A percentile compares a stretch with the other conserved stretches of the same genome.
phyloP scores from a whole-genome alignment of 441 rosid species.

The Bruguiera hainesii region DNA sequence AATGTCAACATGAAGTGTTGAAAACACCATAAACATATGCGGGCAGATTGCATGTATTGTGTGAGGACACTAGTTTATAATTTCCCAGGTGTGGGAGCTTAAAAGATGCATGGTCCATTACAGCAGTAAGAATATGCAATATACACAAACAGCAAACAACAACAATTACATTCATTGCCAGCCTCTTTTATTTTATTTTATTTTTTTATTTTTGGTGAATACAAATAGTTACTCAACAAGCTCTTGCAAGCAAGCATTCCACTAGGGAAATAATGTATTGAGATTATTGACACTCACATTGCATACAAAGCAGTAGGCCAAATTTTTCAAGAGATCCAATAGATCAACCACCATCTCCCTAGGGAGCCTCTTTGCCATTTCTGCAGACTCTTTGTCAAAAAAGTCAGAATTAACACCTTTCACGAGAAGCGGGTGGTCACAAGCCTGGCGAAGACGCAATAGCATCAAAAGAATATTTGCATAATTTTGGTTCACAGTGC shows the following conservation, averaged over 20 bases:
- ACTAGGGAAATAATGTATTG: neutral
- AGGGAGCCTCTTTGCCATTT: conserved; percentile 68
- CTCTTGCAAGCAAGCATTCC: neutral
- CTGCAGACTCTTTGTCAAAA: conserved; percentile 59
- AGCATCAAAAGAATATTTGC: conserved; percentile 97
- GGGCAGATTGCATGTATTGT: too few relatives aligned
- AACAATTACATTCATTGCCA: neutral
- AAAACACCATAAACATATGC: too few relatives aligned
- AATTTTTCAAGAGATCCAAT: conserved; percentile 49
- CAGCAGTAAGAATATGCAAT: neutral
- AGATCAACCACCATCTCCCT: conserved; percentile 48
- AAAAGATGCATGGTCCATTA: too few relatives aligned
- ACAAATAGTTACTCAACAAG: conserved; percentile 1
- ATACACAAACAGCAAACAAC: neutral
- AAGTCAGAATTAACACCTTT: conserved; percentile 56
- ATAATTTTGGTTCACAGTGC: conserved; percentile 87
- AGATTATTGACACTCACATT: conserved; percentile 42
- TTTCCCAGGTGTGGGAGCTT: too few relatives aligned
- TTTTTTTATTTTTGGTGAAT: neutral
- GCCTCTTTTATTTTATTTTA: too few relatives aligned
- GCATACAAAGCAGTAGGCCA: conserved; percentile 72
- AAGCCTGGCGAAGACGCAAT: conserved; percentile 96
- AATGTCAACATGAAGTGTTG: too few relatives aligned
- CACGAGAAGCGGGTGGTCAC: conserved; percentile 91
- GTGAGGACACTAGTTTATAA: too few relatives aligned